Percentiles rank a stretch among this genome's conserved stretches.
phyloP scores from a whole-genome alignment of 2,329 filamentous ascomycete species.

The Cadophora sp. region DNA sequence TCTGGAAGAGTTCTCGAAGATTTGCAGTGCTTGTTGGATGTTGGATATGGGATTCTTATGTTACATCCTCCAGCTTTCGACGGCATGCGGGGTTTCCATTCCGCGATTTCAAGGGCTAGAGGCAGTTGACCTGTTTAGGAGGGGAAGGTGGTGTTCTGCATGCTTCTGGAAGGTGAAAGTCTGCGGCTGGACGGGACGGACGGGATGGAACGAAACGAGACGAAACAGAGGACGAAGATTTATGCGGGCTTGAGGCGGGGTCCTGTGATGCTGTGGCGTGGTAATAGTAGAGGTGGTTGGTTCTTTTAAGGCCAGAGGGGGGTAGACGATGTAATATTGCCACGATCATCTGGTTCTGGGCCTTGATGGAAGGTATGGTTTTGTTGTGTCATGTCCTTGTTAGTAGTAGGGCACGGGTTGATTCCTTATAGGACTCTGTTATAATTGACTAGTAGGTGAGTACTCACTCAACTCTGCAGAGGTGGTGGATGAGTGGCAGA shows the following conservation, averaged over 20 bases:
- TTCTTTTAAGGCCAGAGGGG: no score
- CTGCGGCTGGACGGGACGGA: conserved; percentile 2
- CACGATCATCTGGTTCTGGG: no score
- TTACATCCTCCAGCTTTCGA: not conserved
- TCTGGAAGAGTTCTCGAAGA: not conserved
- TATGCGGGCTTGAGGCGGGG: not conserved
- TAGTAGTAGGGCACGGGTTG: no score
- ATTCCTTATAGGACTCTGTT: no score
- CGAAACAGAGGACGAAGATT: not conserved
- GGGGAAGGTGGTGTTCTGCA: not conserved
- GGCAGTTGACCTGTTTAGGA: not conserved
- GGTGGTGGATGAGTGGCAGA: no score
- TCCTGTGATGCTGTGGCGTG: not conserved
- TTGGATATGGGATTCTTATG: not conserved
- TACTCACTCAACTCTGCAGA: no score
- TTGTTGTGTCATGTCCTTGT: no score
- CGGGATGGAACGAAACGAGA: not conserved
- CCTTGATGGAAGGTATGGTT: no score
- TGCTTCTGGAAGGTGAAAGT: not conserved
- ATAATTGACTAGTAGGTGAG: no score
- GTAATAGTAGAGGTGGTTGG: not conserved
- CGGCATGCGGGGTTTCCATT: not conserved
- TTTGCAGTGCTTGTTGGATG: not conserved
- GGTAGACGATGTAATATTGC: no score
- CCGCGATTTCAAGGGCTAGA: not conserved